Evolutionary conservation across 805 yeast genomes (phyloP).

Genomic region (Teunomyces cretensis): DNA sequence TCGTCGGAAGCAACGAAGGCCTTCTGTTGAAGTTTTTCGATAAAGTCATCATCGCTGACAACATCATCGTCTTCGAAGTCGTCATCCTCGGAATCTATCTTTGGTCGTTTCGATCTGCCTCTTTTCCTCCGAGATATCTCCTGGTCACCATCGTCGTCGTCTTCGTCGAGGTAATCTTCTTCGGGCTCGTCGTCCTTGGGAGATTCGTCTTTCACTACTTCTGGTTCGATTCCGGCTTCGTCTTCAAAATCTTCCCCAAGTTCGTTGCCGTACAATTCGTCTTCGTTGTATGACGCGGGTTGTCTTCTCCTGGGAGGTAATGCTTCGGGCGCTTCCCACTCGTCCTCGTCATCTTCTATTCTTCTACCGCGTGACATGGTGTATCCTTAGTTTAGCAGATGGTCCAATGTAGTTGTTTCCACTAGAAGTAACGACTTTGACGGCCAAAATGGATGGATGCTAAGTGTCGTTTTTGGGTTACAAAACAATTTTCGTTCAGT

Average conservation of each 20-base stretch:
- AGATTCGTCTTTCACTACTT: not conserved
- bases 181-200: constrained; percentile 3
- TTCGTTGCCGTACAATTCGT: constrained; percentile 28
- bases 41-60: constrained; percentile 21
- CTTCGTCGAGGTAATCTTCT: constrained; percentile 9
- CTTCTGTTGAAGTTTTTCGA: constrained; percentile 31
- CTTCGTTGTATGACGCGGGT: constrained; percentile 17
- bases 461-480: not conserved
- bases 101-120: constrained; percentile 3
- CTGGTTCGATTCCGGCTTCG: not conserved
- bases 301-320: constrained; percentile 14
- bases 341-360: constrained; percentile 16
- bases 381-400: not conserved
- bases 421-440: too few relatives aligned
- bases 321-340: constrained; percentile 14
- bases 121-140: constrained; percentile 10
- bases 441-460: not conserved
- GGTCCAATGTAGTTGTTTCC: too few relatives aligned
- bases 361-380: not conserved
- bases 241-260: constrained; percentile 17
- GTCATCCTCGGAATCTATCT: constrained; percentile 18
- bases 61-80: constrained; percentile 17
- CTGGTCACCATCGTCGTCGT: constrained; percentile 17
- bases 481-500: constrained; percentile 2
- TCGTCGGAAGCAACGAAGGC: constrained; percentile 40